Evolutionary conservation across 2,329 filamentous ascomycete species (phyloP).

Genomic region (Colletotrichum lupini): DNA sequence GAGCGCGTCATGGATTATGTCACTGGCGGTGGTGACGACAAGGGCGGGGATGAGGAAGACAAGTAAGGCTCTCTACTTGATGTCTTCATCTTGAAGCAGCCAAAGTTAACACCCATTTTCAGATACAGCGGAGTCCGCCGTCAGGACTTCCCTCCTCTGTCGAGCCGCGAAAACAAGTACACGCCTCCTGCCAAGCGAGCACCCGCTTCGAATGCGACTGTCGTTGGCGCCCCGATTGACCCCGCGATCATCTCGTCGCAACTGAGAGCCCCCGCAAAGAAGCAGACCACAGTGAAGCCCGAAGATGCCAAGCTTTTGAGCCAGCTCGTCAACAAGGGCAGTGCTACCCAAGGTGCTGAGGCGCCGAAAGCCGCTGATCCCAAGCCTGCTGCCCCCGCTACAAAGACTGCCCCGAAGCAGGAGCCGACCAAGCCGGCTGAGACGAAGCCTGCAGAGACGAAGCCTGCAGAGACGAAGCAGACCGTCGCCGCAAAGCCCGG

Average conservation of each 20-base stretch:
- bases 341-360: constrained; percentile 14
- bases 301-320: constrained; percentile 40
- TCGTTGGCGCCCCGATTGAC: constrained; percentile 82
- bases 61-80: constrained; percentile 67
- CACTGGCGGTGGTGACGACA: constrained; percentile 69
- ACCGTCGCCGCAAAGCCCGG: constrained; percentile 1
- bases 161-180: constrained; percentile 75
- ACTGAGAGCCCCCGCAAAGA: constrained; percentile 63
- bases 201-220: constrained; percentile 77
- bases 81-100: background rate
- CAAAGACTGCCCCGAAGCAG: constrained; percentile 25
- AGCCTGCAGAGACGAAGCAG: constrained; percentile 23
- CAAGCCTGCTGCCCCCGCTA: constrained; percentile 8
- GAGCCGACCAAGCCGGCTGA: constrained; percentile 12
- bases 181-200: constrained; percentile 90
- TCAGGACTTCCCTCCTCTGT: constrained; percentile 76
- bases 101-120: constrained; percentile 1
- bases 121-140: constrained; percentile 94
- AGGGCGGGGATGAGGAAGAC: constrained; percentile 88
- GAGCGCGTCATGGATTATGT: constrained; percentile 81
- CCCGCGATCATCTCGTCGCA: constrained; percentile 93
- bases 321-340: constrained; percentile 22
- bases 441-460: constrained; percentile 19
- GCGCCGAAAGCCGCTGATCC: constrained; percentile 12
- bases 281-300: constrained; percentile 49